phyloP scores from a whole-genome alignment of 176 grass and related monocot species.

The Rhynchospora pubera region DNA sequence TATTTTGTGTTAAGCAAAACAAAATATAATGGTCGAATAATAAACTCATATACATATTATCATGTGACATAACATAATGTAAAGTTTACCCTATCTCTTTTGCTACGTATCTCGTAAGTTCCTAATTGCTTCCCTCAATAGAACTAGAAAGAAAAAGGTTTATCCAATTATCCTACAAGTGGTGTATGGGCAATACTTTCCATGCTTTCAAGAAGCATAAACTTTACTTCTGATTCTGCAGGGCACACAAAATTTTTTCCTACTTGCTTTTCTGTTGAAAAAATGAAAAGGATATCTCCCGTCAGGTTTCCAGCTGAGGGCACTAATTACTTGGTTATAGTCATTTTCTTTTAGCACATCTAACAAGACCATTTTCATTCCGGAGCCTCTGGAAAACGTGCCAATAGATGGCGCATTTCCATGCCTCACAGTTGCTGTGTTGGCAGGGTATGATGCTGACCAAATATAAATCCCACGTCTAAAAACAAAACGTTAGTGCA shows the following conservation, averaged over 20 bases:
- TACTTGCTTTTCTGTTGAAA: neutral
- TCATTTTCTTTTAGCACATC: conserved; percentile 49
- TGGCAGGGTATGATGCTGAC: conserved; percentile 90
- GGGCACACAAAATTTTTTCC: neutral
- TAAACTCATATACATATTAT: neutral
- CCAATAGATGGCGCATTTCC: conserved; percentile 41
- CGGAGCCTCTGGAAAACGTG: conserved; percentile 57
- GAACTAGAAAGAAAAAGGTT: neutral
- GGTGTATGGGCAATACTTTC: too few species aligned
- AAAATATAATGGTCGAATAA: neutral
- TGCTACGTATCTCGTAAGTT: neutral
- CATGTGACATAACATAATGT: neutral
- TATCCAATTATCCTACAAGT: too few species aligned
- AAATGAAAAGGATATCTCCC: conserved; percentile 84
- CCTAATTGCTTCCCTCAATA: neutral
- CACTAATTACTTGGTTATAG: conserved; percentile 50
- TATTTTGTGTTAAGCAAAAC: conserved; percentile 53
- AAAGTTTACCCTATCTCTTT: too few species aligned
- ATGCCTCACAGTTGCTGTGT: conserved; percentile 61
- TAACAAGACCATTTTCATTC: conserved; percentile 63
- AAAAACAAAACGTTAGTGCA: conserved; percentile 10
- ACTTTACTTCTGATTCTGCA: neutral
- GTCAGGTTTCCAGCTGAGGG: conserved; percentile 82
- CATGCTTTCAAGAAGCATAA: neutral
- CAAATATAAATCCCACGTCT: conserved; percentile 91